A percentile compares a stretch with the other conserved stretches of the same genome.
These are phyloP conservation scores for Nitzschia palea DNA, from an alignment of 108 stramenopile genomes.

Conservation along the genomic window DNA sequence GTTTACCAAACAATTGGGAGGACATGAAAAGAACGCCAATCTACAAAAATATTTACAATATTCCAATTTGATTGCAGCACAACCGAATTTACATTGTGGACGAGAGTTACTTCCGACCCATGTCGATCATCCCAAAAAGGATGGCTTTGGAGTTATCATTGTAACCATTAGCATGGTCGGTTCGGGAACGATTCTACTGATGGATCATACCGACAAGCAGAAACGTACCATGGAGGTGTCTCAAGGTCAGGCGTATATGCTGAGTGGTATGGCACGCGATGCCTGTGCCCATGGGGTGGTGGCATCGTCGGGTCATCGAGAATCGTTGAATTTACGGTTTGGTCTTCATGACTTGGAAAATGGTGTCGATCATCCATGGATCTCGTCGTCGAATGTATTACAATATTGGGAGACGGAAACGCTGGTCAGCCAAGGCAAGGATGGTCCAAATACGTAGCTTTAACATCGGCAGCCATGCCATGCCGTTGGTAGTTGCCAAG, in stretches of 20 bases:
- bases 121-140: slow-evolving; percentile 45
- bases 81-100: slow-evolving; percentile 55
- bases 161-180: slow-evolving; percentile 41
- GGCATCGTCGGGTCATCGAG: slow-evolving; percentile 23
- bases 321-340: slow-evolving; percentile 45
- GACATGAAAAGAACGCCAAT: background rate
- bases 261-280: slow-evolving; percentile 28
- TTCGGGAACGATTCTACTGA: slow-evolving; percentile 14
- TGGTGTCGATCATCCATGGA: background rate
- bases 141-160: slow-evolving; percentile 55
- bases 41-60: background rate
- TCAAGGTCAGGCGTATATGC: slow-evolving; percentile 36
- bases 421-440: background rate
- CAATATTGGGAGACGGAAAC: slow-evolving; percentile 16
- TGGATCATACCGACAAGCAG: background rate
- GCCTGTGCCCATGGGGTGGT: slow-evolving; percentile 43
- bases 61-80: slow-evolving; percentile 35
- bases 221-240: slow-evolving; percentile 18
- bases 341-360: slow-evolving; percentile 34
- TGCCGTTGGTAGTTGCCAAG: too few species aligned
- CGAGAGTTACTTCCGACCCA: slow-evolving; percentile 36
- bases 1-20: background rate
- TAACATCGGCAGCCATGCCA: too few species aligned
- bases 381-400: slow-evolving; percentile 18
- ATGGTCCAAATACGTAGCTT: background rate